Percentiles rank a stretch among this genome's conserved stretches.
These are phyloP conservation scores for Colletotrichum tabaci DNA, from an alignment of 2,329 filamentous ascomycete genomes.

Conservation along the genomic window DNA sequence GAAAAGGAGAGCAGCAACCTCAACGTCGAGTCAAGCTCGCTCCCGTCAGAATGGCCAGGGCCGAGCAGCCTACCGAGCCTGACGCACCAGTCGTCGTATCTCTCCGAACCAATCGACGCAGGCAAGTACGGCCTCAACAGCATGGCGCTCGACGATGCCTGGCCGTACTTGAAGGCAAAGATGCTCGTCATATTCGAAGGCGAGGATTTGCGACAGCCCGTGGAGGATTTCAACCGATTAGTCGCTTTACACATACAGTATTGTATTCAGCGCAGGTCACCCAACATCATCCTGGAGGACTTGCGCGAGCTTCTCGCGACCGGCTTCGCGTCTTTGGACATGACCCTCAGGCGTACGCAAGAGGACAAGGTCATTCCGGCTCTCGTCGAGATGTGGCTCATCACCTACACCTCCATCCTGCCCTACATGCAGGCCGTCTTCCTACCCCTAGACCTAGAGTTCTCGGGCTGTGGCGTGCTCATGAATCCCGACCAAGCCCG, in stretches of 20 bases:
- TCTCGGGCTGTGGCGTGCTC: conserved; percentile 85
- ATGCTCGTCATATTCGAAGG: conserved; percentile 85
- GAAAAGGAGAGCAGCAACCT: conserved; percentile 70
- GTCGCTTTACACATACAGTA: conserved; percentile 85
- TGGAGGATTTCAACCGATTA: conserved; percentile 87
- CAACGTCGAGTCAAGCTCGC: conserved; percentile 64
- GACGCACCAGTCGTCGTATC: conserved; percentile 60
- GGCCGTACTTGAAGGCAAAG: conserved; percentile 84
- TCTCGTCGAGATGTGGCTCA: conserved; percentile 93
- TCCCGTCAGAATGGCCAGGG: conserved; percentile 66
- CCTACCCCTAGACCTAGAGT: conserved; percentile 92
- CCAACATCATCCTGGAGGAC: conserved; percentile 81
- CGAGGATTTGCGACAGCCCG: conserved; percentile 82
- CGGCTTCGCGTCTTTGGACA: conserved; percentile 89
- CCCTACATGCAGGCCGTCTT: conserved; percentile 98
- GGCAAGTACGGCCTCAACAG: conserved; percentile 75
- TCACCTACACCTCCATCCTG: conserved; percentile 90
- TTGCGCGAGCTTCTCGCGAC: conserved; percentile 81
- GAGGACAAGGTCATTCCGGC: conserved; percentile 93
- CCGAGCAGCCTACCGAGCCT: conserved; percentile 66
- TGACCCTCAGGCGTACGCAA: conserved; percentile 81
- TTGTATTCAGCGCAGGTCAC: conserved; percentile 81
- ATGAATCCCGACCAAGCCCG: conserved; percentile 84
- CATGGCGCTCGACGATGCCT: conserved; percentile 83
- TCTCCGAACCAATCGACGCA: conserved; percentile 67